A percentile compares a stretch with the other conserved stretches of the same genome.
Evolutionary conservation across 805 yeast species (phyloP).

Genomic region (Huiozyma naganishii): DNA sequence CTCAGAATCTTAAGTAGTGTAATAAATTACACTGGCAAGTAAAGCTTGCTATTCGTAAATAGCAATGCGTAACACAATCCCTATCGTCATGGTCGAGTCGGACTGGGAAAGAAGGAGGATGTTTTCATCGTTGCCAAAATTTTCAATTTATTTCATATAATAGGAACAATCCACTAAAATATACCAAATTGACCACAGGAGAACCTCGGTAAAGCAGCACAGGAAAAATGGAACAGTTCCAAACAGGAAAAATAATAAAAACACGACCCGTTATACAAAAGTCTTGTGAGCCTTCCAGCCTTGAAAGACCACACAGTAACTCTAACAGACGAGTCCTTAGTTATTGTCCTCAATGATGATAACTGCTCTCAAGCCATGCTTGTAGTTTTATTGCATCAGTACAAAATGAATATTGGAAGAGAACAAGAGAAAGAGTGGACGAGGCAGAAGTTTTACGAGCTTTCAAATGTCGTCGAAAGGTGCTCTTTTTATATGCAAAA

Average conservation of each 20-base stretch:
- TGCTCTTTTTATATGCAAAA: too few relatives aligned
- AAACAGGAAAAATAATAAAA: background rate
- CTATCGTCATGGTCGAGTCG: slow-evolving; percentile 89
- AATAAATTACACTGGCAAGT: slow-evolving; percentile 68
- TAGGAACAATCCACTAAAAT: slow-evolving; percentile 8
- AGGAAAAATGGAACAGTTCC: slow-evolving; percentile 2
- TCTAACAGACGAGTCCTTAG: too few relatives aligned
- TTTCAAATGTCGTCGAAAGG: too few relatives aligned
- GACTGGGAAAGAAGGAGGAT: slow-evolving; percentile 86
- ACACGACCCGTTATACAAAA: background rate
- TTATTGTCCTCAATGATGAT: too few relatives aligned
- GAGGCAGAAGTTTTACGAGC: too few relatives aligned
- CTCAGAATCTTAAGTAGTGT: slow-evolving; percentile 26
- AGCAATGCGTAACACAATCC: slow-evolving; percentile 37
- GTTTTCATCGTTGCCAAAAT: slow-evolving; percentile 33
- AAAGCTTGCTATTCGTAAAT: slow-evolving; percentile 37
- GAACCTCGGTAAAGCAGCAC: too few relatives aligned
- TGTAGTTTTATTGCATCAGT: too few relatives aligned
- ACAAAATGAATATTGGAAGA: too few relatives aligned
- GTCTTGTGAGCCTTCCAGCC: background rate
- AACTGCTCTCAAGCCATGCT: too few relatives aligned
- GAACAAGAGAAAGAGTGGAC: too few relatives aligned
- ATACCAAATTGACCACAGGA: too few relatives aligned
- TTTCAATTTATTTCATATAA: slow-evolving; percentile 5
- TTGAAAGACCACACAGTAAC: background rate